phyloP scores from a whole-genome alignment of 805 yeast species.

The Lipomyces sp. region DNA sequence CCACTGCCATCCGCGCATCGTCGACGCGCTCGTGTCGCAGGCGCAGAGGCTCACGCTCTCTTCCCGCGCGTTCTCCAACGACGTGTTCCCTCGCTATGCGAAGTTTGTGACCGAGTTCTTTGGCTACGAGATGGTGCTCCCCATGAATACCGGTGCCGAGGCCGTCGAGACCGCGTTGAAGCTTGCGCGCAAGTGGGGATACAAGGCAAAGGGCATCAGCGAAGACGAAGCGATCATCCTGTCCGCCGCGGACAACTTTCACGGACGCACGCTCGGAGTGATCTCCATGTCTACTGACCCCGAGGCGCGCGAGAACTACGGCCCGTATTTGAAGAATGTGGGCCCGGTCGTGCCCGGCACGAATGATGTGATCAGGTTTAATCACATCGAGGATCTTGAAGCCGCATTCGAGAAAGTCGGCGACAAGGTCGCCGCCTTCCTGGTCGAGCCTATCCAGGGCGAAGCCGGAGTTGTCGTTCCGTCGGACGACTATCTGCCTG shows the following conservation, averaged over 20 bases:
- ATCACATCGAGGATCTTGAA: constrained; percentile 81
- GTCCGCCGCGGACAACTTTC: constrained; percentile 88
- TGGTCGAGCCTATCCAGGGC: constrained; percentile 96
- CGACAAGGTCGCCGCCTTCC: constrained; percentile 82
- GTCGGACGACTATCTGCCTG: constrained; percentile 69
- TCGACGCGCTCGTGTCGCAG: constrained; percentile 80
- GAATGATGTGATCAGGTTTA: constrained; percentile 67
- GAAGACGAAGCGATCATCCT: constrained; percentile 80
- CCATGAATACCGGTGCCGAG: constrained; percentile 99
- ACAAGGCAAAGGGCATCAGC: constrained; percentile 78
- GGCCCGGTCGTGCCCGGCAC: constrained; percentile 84
- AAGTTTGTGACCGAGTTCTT: constrained; percentile 85
- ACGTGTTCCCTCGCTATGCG: constrained; percentile 81
- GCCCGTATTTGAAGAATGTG: constrained; percentile 81
- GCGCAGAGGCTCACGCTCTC: constrained; percentile 79
- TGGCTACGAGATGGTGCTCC: constrained; percentile 87
- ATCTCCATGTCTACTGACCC: constrained; percentile 96
- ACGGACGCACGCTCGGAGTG: constrained; percentile 92
- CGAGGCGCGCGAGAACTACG: constrained; percentile 82
- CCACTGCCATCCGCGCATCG: constrained; percentile 92
- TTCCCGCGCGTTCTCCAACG: constrained; percentile 89
- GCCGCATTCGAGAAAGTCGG: constrained; percentile 78
- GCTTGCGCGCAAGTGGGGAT: constrained; percentile 97
- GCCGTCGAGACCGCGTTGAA: constrained; percentile 95
- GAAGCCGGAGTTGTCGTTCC: constrained; percentile 98